These are phyloP conservation scores for Penicillium aurantiogriseum DNA, from an alignment of 2,329 filamentous ascomycete genomes.

Conservation along the genomic window DNA sequence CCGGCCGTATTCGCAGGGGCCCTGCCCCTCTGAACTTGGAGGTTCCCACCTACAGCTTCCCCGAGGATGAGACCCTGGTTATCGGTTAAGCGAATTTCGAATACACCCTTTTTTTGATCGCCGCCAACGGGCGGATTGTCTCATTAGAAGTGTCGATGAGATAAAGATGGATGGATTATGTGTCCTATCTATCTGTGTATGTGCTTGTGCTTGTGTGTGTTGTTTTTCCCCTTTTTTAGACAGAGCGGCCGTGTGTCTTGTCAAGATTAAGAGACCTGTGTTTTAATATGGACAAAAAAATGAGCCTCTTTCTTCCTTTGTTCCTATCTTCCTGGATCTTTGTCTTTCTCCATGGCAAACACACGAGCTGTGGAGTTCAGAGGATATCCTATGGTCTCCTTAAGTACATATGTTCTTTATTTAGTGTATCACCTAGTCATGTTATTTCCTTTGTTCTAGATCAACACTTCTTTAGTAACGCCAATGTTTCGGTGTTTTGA, in stretches of 20 bases:
- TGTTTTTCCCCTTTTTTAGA: conserved; percentile 30
- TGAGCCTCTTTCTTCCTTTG: conserved; percentile 31
- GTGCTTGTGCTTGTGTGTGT: conserved; percentile 23
- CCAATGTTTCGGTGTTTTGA: too few relatives aligned
- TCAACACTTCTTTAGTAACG: background rate
- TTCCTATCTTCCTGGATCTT: conserved; percentile 20
- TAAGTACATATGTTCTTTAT: conserved; percentile 31
- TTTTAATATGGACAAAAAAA: conserved; percentile 43
- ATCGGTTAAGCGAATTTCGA: conserved; percentile 71
- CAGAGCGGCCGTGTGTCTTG: conserved; percentile 35
- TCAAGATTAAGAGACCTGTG: conserved; percentile 39
- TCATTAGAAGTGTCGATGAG: conserved; percentile 18
- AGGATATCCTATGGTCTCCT: conserved; percentile 17
- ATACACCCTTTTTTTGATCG: conserved; percentile 11
- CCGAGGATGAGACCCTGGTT: conserved; percentile 80
- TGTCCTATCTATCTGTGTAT: conserved; percentile 24
- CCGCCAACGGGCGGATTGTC: conserved; percentile 9
- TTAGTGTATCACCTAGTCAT: conserved; percentile 32
- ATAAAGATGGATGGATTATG: conserved; percentile 20
- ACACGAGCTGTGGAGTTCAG: conserved; percentile 9
- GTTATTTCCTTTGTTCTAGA: conserved; percentile 29
- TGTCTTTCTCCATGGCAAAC: conserved; percentile 10
- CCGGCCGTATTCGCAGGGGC: conserved; percentile 94
- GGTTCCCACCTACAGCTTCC: conserved; percentile 89
- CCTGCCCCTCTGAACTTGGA: conserved; percentile 97